Evolutionary conservation across 805 yeast genomes (phyloP), one percentile per base, ranked within the genome.

Genomic region (Yamadazyma laniorum): DNA sequence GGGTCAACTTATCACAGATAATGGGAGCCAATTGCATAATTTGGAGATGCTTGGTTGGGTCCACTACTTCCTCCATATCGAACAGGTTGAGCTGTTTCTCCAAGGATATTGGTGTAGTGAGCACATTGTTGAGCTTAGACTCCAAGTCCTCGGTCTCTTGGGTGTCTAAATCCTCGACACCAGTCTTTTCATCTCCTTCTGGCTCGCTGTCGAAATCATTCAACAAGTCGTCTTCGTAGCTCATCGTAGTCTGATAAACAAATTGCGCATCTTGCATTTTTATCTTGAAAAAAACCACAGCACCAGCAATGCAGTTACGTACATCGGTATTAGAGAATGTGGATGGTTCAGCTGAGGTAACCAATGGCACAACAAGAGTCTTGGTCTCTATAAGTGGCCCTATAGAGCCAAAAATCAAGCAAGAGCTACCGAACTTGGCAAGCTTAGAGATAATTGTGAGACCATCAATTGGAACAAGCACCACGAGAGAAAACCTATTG

Each of bases 361-460:
- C 62, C 12, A 56, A 63, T n/a, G 77, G 74, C 2, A 58, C 58
- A 13, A 77, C 84, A 1, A 75, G 75, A 40, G 80, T 85, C 3
- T 61, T 90, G 2, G 78, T 82, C 29, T 80, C 96, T 0, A 90
- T 91, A 1, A 75, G 90, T 1, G 99, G 99, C 0, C 99, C 99
- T 0, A 74, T 91, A 21, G 97, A 91, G 52, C 81, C 87, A 8
- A 83, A 82, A 56, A 61, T 78, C 11, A 75, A 91, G 49, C 95
- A 89, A 55, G 98, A 91, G 56, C 59, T 81, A 23, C 96, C 97
- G 8, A 81, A 85, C 12, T 67, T 72, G 31, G 82, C 91, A 12
- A 80, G 86, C 13, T 58, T 93, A 13, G 96, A 89, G 58, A 74
- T 93, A 6, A 75, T 79, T 15, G 80, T 90, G 2, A 69, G 89